These are phyloP conservation scores for Chimonanthus salicifolius DNA, from an alignment of 164 flowering plant species.

Conservation along the genomic window DNA sequence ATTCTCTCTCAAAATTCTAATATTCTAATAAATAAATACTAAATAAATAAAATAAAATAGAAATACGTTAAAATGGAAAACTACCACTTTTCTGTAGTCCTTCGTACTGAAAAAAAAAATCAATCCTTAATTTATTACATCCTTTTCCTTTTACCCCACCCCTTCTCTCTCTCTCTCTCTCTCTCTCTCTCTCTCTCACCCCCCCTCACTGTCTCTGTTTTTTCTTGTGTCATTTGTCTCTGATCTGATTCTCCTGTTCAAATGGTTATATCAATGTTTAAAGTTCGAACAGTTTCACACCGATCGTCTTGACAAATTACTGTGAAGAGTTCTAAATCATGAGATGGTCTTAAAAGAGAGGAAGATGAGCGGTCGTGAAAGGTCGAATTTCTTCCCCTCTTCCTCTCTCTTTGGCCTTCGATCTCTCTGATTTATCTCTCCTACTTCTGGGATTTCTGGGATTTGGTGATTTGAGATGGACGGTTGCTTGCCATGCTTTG, in stretches of 20 bases:
- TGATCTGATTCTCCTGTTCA: not conserved
- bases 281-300: not conserved
- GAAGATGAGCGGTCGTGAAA: not conserved
- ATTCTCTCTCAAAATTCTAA: too few species aligned
- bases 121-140: not conserved
- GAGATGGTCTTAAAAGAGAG: not conserved
- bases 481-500: conserved; percentile 36
- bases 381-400: not conserved
- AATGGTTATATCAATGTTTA: not conserved
- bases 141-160: not conserved
- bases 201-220: too few species aligned
- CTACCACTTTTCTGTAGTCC: too few species aligned
- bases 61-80: too few species aligned
- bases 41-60: too few species aligned
- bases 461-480: conserved; percentile 24
- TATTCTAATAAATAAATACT: too few species aligned
- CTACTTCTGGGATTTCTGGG: not conserved
- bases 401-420: not conserved
- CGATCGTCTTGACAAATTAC: not conserved
- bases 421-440: not conserved
- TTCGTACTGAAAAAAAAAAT: too few species aligned
- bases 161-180: not conserved
- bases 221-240: too few species aligned
- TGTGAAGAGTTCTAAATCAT: not conserved
- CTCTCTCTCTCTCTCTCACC: not conserved